Conservation (phyloP, 768 basidiomycete species). For the Filobasidium floriforme region DNA sequence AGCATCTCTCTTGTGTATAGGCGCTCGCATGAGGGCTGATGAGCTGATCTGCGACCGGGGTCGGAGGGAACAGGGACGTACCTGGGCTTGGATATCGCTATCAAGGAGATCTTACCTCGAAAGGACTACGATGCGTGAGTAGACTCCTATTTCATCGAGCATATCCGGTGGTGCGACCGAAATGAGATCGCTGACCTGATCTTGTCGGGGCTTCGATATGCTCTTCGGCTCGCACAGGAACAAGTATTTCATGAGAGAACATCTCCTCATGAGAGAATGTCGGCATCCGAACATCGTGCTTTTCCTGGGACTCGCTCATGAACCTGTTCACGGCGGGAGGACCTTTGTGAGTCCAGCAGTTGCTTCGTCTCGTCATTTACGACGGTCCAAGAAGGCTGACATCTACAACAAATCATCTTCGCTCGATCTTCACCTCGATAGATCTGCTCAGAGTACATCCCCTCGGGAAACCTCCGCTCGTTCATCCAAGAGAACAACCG, state of each 20-base stretch:
- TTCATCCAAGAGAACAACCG: conserved; percentile 65
- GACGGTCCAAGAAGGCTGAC: conserved; percentile 3
- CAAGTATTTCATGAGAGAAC: conserved; percentile 98
- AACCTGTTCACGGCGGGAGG: conserved; percentile 34
- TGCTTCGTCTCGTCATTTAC: no score
- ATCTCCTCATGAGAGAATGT: conserved; percentile 87
- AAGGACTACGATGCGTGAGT: conserved; percentile 68
- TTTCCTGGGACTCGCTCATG: conserved; percentile 60
- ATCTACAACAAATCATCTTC: conserved; percentile 5
- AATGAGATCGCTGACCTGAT: no score
- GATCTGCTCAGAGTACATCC: conserved; percentile 90
- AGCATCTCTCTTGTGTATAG: no score
- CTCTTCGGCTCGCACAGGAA: conserved; percentile 29
- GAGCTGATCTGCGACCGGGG: background rate
- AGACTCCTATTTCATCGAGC: no score
- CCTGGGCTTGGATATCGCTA: conserved; percentile 90
- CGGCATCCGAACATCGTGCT: conserved; percentile 88
- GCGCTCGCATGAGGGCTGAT: conserved; percentile 1
- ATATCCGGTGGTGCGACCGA: no score
- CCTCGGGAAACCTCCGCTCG: conserved; percentile 64
- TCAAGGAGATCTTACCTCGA: conserved; percentile 90
- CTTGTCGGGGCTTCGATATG: background rate
- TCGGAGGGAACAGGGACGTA: conserved; percentile 57
- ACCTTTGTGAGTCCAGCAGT: conserved; percentile 50
- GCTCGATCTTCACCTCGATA: background rate